Evolutionary conservation across 352 stramenopile genomes (phyloP).

Genomic region (Pythium biforme): DNA sequence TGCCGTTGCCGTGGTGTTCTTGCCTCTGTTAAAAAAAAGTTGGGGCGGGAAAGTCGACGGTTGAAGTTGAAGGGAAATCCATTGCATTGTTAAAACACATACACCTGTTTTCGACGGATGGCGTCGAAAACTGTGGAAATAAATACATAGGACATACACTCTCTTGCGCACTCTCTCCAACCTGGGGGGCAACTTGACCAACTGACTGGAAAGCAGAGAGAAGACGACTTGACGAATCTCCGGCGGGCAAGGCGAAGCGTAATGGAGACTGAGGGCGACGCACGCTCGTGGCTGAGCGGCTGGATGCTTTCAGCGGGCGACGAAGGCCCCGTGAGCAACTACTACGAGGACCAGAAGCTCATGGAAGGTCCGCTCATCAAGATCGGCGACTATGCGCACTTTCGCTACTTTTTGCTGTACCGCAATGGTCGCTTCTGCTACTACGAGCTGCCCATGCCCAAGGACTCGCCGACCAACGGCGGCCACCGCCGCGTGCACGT

Average conservation of each 20-base stretch:
- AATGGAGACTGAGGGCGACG: too few relatives aligned
- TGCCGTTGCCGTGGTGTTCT: too few relatives aligned
- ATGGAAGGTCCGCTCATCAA: constrained; percentile 88
- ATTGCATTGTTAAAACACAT: constrained; percentile 11
- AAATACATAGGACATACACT: constrained; percentile 14
- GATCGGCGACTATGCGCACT: constrained; percentile 84
- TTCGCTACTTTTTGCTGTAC: constrained; percentile 84
- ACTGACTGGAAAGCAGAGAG: constrained; percentile 12
- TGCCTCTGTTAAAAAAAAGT: too few relatives aligned
- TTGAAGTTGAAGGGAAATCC: constrained; percentile 23
- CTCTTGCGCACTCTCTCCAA: background rate
- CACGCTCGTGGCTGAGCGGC: constrained; percentile 47
- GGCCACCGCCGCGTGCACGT: constrained; percentile 50
- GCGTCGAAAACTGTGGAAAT: constrained; percentile 23
- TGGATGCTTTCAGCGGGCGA: constrained; percentile 43
- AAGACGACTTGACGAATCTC: constrained; percentile 6
- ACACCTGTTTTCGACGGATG: constrained; percentile 20
- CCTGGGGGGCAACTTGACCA: background rate
- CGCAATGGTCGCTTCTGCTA: constrained; percentile 85
- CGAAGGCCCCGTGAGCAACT: constrained; percentile 70
- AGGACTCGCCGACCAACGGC: constrained; percentile 21
- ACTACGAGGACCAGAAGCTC: constrained; percentile 82
- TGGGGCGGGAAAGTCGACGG: constrained; percentile 5
- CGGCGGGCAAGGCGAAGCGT: too few relatives aligned
- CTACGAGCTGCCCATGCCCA: constrained; percentile 78